Evolutionary conservation across 2,329 filamentous ascomycete species (phyloP), one percentile per base, ranked within the genome.

Genomic region (Dactylellina sp.): DNA sequence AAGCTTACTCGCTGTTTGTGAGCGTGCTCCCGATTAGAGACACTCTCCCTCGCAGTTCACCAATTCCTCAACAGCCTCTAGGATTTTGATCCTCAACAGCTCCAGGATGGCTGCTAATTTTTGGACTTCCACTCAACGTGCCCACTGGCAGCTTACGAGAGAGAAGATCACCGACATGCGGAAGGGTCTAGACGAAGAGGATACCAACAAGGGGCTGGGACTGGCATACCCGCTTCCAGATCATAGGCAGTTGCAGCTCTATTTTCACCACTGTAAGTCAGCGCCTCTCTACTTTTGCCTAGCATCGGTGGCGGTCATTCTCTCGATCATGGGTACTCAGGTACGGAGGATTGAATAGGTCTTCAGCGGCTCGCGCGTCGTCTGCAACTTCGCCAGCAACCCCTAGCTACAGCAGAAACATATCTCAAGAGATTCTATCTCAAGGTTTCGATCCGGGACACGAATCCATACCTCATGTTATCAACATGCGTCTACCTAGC

Each of bases 371-470:
- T 99, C 74, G 92, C 89, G 49, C 93, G 95, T 81, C 89, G 93
- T 35, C 88, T 97, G 80, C 88, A 87, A 50, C 87, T 95, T 59
- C 88, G 94, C 68, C 95, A 99, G 81, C 95, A 98, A 83, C 91
- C 92, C 61, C 87, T 98, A 78, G 93, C 95, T 24, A 98, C 95
- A 0, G 94, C 95, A 16, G 93, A 98, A 80, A 86, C 97, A 77
- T 99, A 98, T 82, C 86, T 98, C 78, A 94, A 96, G 79, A 89
- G 95, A 71, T 98, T 97, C 84, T 98, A 97, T 81, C 88, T 88
- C 49, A 92, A 91, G 78, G 91, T 97, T 78, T 93, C 97, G 79
- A 93, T 98, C 76, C 90, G 94, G 66, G 89, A 90, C 76, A 97
- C 93, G 52, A 99, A 98, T 78, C 93, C 94, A 2, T 97, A 96